Conservation (phyloP, 2,329 filamentous ascomycete species). For the Calonectria leucothoes region DNA sequence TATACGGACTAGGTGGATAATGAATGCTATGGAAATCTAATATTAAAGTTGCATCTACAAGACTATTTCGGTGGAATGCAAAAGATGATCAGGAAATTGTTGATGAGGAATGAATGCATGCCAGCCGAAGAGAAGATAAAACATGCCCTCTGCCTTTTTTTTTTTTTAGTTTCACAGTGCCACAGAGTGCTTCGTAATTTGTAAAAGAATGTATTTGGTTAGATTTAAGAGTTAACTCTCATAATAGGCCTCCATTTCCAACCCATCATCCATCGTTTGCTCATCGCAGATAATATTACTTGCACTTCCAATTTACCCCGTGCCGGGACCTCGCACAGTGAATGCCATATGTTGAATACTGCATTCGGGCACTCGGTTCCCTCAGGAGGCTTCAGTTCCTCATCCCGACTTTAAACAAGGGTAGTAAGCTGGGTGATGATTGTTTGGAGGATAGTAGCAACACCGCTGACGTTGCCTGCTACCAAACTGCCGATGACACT, state of each 20-base stretch:
- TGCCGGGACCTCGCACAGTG: not conserved
- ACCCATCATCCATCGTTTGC: not conserved
- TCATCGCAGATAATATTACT: not conserved
- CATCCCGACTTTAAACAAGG: not conserved
- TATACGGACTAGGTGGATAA: no score
- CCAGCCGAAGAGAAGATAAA: no score
- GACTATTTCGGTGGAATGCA: no score
- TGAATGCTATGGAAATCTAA: no score
- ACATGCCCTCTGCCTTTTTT: no score
- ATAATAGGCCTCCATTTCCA: not conserved
- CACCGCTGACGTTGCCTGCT: not conserved
- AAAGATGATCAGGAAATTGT: no score
- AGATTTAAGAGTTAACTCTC: not conserved
- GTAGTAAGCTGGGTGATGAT: not conserved
- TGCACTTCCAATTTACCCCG: not conserved
- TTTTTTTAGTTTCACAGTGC: no score
- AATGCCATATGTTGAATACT: not conserved
- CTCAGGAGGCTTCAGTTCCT: not conserved
- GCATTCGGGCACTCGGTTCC: not conserved
- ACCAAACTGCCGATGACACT: not conserved
- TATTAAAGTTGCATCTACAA: no score
- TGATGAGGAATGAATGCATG: no score
- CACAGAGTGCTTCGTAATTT: not conserved
- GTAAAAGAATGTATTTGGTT: constrained; percentile 4
- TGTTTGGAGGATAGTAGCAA: not conserved